A percentile compares a stretch with the other conserved stretches of the same genome.
Evolutionary conservation across 257 asterid species (phyloP).

Genomic region (Rubia yunnanensis): DNA sequence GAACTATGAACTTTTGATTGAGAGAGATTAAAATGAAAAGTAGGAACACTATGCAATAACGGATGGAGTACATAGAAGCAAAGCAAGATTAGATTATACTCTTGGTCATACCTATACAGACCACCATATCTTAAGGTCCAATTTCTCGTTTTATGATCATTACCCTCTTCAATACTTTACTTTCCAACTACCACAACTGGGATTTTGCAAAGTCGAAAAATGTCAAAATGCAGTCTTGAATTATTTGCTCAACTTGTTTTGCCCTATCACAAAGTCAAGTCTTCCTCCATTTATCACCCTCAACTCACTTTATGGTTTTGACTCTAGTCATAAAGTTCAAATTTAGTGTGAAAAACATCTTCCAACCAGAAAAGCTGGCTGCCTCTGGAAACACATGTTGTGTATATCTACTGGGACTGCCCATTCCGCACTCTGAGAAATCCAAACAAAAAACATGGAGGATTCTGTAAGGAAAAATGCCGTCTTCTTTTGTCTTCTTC

Average conservation of each 20-base stretch:
- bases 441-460: slow-evolving; percentile 22
- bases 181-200: slow-evolving; percentile 52
- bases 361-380: slow-evolving; percentile 2
- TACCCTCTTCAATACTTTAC: neutral
- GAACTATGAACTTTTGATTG: too few relatives aligned
- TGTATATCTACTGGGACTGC: neutral
- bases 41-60: too few relatives aligned
- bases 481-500: slow-evolving; percentile 30
- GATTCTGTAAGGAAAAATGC: slow-evolving; percentile 18
- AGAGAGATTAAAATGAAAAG: too few relatives aligned
- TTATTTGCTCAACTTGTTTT: slow-evolving; percentile 21
- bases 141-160: neutral
- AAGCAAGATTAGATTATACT: too few relatives aligned
- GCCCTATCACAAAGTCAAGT: slow-evolving; percentile 6
- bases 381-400: slow-evolving; percentile 13
- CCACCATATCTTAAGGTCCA: neutral
- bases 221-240: slow-evolving; percentile 31
- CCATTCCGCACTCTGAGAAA: slow-evolving; percentile 11
- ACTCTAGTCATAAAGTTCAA: slow-evolving; percentile 8
- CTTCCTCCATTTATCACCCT: slow-evolving; percentile 13
- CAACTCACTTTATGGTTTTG: slow-evolving; percentile 32
- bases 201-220: slow-evolving; percentile 29
- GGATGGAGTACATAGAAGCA: too few relatives aligned
- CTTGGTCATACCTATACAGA: too few relatives aligned
- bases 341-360: neutral